Conservation (phyloP, 179 eudicot species). For the Monotropa hypopitys region DNA sequence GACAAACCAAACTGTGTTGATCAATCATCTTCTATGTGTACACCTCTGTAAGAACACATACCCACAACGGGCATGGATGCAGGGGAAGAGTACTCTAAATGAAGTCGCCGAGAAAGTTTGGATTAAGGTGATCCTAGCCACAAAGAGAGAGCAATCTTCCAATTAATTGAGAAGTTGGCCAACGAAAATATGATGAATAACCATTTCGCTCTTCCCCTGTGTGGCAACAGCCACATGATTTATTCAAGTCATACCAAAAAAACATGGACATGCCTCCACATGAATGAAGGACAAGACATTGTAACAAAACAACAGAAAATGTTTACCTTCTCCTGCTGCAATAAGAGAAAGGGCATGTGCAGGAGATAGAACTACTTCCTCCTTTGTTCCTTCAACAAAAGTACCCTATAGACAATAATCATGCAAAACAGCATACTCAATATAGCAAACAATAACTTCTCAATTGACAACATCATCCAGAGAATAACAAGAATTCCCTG, state of each 20-base stretch:
- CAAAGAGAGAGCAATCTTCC: neutral
- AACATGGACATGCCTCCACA: neutral
- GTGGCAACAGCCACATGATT: neutral
- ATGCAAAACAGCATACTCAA: neutral
- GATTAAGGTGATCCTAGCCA: neutral
- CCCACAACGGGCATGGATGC: neutral
- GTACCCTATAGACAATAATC: constrained; percentile 52
- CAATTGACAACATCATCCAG: neutral
- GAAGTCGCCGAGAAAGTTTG: neutral
- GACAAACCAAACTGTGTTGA: neutral
- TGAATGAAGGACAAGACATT: neutral
- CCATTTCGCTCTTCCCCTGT: neutral
- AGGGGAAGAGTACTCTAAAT: neutral
- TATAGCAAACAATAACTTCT: neutral
- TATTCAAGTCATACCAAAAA: neutral
- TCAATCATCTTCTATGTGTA: neutral
- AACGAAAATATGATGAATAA: neutral
- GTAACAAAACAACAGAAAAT: neutral
- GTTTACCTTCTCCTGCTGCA: constrained; percentile 97
- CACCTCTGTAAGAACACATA: neutral
- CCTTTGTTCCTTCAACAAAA: constrained; percentile 93
- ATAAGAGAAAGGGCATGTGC: constrained; percentile 98
- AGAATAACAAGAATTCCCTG: neutral
- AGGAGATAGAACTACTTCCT: constrained; percentile 96
- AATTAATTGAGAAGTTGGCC: neutral